Conservation (phyloP, 2,329 filamentous ascomycete species). For the Gnomoniopsis smithogilvyi region DNA sequence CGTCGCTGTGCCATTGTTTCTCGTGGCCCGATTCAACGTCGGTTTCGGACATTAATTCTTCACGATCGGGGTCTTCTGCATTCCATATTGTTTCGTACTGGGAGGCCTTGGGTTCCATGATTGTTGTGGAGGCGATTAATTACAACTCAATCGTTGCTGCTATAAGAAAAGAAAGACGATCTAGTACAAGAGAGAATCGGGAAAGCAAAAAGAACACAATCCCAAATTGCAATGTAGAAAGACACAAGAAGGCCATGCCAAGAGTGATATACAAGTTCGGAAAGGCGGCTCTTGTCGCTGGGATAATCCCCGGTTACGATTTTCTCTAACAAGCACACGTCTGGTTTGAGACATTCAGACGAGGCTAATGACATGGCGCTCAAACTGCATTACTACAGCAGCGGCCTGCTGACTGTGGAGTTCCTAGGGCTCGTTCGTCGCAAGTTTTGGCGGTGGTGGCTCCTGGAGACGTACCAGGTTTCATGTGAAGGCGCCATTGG, state of each 20-base stretch:
- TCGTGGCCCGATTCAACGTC: slow-evolving; percentile 33
- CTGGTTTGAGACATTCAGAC: neutral
- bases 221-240: neutral
- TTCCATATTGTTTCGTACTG: slow-evolving; percentile 23
- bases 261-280: neutral
- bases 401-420: neutral
- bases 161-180: neutral
- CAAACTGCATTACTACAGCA: neutral
- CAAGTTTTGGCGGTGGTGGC: neutral
- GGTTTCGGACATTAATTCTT: slow-evolving; percentile 27
- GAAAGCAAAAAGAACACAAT: neutral
- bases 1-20: slow-evolving; percentile 25
- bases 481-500: slow-evolving; percentile 1
- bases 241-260: neutral
- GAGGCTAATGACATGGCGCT: neutral
- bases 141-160: neutral
- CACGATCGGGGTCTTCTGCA: slow-evolving; percentile 27
- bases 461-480: neutral
- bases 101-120: neutral
- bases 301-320: neutral
- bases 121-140: neutral
- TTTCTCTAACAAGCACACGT: neutral
- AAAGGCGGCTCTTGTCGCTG: neutral
- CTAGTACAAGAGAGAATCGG: neutral
- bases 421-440: neutral